phyloP scores from a whole-genome alignment of 2,329 filamentous ascomycete genomes.

The Phaeosphaeria sp. region DNA sequence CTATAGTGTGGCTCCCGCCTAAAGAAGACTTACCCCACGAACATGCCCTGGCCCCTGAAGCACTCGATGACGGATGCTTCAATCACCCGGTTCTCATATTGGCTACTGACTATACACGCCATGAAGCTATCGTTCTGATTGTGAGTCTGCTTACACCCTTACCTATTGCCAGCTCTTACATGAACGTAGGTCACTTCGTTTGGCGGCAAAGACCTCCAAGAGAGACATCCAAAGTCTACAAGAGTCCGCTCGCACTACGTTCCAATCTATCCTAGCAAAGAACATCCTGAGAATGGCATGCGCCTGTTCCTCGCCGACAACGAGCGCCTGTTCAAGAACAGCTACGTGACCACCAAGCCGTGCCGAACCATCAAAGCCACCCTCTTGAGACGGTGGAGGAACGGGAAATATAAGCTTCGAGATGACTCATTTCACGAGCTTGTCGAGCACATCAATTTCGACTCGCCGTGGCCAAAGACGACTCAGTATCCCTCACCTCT shows the following conservation, averaged over 20 bases:
- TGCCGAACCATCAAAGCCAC: not conserved
- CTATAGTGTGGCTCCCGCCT: conserved; percentile 5
- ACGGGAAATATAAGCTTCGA: not conserved
- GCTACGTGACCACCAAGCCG: conserved; percentile 6
- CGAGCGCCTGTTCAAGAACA: conserved; percentile 4
- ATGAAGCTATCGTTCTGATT: conserved; percentile 1
- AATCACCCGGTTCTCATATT: conserved; percentile 6
- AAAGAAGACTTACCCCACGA: not conserved
- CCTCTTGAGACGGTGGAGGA: conserved; percentile 2
- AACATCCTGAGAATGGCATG: conserved; percentile 6
- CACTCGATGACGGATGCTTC: conserved; percentile 5
- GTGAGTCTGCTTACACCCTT: not conserved
- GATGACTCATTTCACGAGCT: not conserved
- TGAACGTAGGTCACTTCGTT: conserved; percentile 5
- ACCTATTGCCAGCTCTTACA: not conserved
- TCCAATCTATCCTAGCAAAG: conserved; percentile 9
- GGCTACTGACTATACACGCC: not conserved
- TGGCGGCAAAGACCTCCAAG: conserved; percentile 1
- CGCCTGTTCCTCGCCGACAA: conserved; percentile 6
- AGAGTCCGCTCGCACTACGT: not conserved
- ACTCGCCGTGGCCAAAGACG: not conserved
- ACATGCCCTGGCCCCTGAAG: not conserved
- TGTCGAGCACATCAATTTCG: not conserved
- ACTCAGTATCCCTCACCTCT: not conserved
- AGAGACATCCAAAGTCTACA: not conserved